Evolutionary conservation across 257 asterid species (phyloP).

Genomic region (Solanum peruvianum): DNA sequence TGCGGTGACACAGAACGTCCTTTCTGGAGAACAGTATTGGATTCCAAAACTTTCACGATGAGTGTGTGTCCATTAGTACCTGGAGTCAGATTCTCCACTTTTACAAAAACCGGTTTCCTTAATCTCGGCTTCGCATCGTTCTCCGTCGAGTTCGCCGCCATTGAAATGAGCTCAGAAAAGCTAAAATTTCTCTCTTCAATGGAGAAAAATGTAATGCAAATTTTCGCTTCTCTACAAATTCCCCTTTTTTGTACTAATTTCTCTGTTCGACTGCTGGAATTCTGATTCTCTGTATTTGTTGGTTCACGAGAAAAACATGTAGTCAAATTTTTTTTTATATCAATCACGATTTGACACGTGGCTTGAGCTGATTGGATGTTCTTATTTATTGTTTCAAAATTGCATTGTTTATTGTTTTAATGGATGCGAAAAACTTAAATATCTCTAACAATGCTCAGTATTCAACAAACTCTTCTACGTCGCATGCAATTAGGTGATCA

Average conservation of each 20-base stretch:
- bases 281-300: background rate
- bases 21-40: slow-evolving; percentile 29
- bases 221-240: background rate
- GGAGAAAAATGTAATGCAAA: background rate
- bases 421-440: too few species aligned
- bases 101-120: slow-evolving; percentile 60
- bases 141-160: slow-evolving; percentile 20
- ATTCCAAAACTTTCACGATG: slow-evolving; percentile 37
- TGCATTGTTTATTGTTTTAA: too few species aligned
- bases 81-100: slow-evolving; percentile 48
- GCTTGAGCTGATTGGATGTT: background rate
- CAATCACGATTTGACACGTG: background rate
- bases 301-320: background rate
- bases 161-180: background rate
- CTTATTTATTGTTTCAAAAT: too few species aligned
- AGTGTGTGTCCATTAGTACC: slow-evolving; percentile 59
- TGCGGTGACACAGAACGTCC: slow-evolving; percentile 37
- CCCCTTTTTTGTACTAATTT: background rate
- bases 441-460: too few species aligned
- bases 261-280: background rate
- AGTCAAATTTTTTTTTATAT: background rate
- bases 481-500: too few species aligned
- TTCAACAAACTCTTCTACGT: too few species aligned
- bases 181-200: background rate
- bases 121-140: slow-evolving; percentile 1